Conservation (phyloP, 2,329 filamentous ascomycete species). For the Akanthomyces lecanii region DNA sequence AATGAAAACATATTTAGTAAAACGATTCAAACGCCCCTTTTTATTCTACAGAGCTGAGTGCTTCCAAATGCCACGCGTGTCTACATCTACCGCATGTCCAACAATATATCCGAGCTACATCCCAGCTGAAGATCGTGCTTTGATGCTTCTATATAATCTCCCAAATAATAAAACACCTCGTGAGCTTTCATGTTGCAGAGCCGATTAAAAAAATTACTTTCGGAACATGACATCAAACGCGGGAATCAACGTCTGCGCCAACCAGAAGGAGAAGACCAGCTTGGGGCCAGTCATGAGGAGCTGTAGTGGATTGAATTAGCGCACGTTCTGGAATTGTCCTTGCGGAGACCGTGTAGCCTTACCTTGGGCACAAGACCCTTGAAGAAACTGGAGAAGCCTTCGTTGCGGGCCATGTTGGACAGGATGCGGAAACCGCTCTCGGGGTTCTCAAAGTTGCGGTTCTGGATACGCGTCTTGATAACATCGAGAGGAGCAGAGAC, state of each 20-base stretch:
- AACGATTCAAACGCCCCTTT: conserved; percentile 13
- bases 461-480: conserved; percentile 97
- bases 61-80: conserved; percentile 14
- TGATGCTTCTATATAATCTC: conserved; percentile 5
- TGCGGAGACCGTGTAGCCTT: conserved; percentile 23
- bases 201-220: conserved; percentile 26
- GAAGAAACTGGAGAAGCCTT: conserved; percentile 86
- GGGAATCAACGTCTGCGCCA: conserved; percentile 95
- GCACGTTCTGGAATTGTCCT: conserved; percentile 16
- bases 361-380: conserved; percentile 94
- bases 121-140: conserved; percentile 6
- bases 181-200: not conserved
- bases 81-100: conserved; percentile 13
- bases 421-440: conserved; percentile 91
- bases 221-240: conserved; percentile 63
- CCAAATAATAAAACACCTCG: conserved; percentile 3
- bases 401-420: conserved; percentile 86
- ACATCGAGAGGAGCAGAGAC: conserved; percentile 96
- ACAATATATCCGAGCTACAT: conserved; percentile 4
- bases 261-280: conserved; percentile 99
- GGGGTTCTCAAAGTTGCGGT: conserved; percentile 97
- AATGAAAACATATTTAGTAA: not conserved
- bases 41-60: conserved; percentile 17
- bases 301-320: conserved; percentile 34
- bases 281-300: conserved; percentile 98